Evolutionary conservation across 495 filamentous ascomycete species (phyloP), one percentile per base, ranked within the genome.

Genomic region (Aspergillus sclerotiicarbonarius): DNA sequence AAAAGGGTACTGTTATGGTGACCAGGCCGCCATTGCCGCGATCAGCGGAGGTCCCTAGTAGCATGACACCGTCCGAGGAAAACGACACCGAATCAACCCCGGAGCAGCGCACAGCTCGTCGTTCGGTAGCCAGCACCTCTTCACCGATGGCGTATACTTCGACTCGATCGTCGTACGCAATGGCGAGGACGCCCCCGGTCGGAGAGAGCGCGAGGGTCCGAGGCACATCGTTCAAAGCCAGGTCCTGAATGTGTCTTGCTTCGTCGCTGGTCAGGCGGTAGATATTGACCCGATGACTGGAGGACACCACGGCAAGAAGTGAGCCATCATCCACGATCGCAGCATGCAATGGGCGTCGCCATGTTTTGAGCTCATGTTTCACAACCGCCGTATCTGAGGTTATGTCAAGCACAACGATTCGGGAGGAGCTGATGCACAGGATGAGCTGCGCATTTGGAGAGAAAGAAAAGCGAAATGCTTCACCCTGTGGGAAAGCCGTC

Each of bases 131-230:
- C 16, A 87, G 61, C 8, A 82, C 84, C 35, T 76, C 80, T 9
- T 84, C 76, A 35, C 82, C 84, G 18, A 96, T 71, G 6, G 91
- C 87, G 47, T 91, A 85, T 1, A 96, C 89, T 64, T 96, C 92
- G 57, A 96, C 91, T 13, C 88, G 89, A 31, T 89, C 88, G 62
- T 90, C 84, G 74, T 90, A 96, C 10, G 90, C 90, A n/a, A 91
- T 86, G 20, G 91, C 92, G 57, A 96, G 76, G 18, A 96, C 89
- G 44, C 84, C 81, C 19, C 90, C 91, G 49, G 85, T 87, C 1
- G 91, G 91, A 1, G 90, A 92, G 21, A 96, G 76, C 8, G 87
- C 84, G 58, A 96, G 87, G 41, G 88, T 83, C 57, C 88, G 82
- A 60, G 91, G 89, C 54, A 80, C 76, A 73, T 93, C 83, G 62